Conservation (phyloP, 1,284 basidiomycete genomes). For the Ceratobasidium sp. region DNA sequence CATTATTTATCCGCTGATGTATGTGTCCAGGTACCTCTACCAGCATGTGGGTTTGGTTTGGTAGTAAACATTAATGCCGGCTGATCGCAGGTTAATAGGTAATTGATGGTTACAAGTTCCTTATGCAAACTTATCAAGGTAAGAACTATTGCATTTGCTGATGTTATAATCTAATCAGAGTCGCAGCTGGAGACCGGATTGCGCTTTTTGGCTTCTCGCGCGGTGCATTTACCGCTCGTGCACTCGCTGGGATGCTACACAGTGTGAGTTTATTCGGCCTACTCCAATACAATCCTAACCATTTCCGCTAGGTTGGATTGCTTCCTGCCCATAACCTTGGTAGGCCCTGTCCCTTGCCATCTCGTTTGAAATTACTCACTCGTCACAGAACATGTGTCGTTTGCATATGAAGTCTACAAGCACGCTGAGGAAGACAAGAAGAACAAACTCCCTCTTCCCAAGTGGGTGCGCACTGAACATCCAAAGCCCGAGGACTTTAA, state of each 20-base stretch:
- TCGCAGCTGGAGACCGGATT: constrained; percentile 35
- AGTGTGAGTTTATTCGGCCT: neutral
- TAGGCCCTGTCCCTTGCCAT: neutral
- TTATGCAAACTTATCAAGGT: constrained; percentile 29
- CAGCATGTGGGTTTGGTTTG: constrained; percentile 2
- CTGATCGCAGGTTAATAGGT: neutral
- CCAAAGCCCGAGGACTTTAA: constrained; percentile 34
- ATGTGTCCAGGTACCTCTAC: constrained; percentile 26
- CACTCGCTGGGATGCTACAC: constrained; percentile 40
- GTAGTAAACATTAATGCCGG: neutral
- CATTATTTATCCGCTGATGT: neutral
- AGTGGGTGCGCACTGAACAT: neutral
- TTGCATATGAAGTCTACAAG: constrained; percentile 41
- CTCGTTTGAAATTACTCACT: neutral
- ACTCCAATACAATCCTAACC: neutral
- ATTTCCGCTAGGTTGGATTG: constrained; percentile 1
- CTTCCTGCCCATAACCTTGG: constrained; percentile 32
- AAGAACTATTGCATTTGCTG: neutral
- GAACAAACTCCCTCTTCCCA: neutral
- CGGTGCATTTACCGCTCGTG: constrained; percentile 39
- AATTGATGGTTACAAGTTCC: constrained; percentile 30
- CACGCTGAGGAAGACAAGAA: neutral
- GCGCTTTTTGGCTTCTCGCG: constrained; percentile 39
- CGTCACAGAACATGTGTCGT: constrained; percentile 39
- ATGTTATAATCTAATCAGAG: neutral